Conservation (phyloP, 176 grass and related monocot species). For the Alloteropsis semialata region DNA sequence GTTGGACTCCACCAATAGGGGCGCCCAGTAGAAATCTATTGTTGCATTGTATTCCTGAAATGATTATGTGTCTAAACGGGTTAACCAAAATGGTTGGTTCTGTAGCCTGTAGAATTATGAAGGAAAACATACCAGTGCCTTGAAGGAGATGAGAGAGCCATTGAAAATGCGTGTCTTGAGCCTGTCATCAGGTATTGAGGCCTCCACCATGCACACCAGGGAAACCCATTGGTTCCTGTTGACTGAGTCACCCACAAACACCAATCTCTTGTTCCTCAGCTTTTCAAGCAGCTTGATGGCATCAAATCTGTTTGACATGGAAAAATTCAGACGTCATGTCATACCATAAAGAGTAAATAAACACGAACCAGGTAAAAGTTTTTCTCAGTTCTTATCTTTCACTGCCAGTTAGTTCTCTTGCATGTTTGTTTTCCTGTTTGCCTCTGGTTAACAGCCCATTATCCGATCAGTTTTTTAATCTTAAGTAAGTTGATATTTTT, state of each 20-base stretch:
- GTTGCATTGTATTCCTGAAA: slow-evolving; percentile 80
- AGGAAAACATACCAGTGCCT: slow-evolving; percentile 48
- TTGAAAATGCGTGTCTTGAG: slow-evolving; percentile 48
- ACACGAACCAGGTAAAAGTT: neutral
- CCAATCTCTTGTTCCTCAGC: slow-evolving; percentile 71
- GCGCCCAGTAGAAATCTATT: slow-evolving; percentile 97
- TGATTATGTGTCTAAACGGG: neutral
- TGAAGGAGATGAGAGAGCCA: slow-evolving; percentile 79
- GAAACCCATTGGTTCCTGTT: slow-evolving; percentile 98
- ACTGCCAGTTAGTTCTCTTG: neutral
- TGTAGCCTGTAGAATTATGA: neutral
- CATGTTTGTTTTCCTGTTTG: neutral
- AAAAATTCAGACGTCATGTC: neutral
- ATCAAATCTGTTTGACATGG: slow-evolving; percentile 58
- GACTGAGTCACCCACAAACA: slow-evolving; percentile 88
- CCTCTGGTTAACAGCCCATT: neutral
- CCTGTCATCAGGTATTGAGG: slow-evolving; percentile 40
- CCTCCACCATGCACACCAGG: slow-evolving; percentile 89
- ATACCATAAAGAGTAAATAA: too few relatives aligned
- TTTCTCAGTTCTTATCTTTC: neutral
- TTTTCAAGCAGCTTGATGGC: slow-evolving; percentile 55
- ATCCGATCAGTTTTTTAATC: neutral
- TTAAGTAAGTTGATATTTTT: neutral
- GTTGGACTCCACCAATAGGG: slow-evolving; percentile 79
- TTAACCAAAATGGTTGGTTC: too few relatives aligned